A percentile compares a stretch with the other conserved stretches of the same genome.
phyloP scores from a whole-genome alignment of 805 yeast genomes.

The Cyberlindnera lachancei region DNA sequence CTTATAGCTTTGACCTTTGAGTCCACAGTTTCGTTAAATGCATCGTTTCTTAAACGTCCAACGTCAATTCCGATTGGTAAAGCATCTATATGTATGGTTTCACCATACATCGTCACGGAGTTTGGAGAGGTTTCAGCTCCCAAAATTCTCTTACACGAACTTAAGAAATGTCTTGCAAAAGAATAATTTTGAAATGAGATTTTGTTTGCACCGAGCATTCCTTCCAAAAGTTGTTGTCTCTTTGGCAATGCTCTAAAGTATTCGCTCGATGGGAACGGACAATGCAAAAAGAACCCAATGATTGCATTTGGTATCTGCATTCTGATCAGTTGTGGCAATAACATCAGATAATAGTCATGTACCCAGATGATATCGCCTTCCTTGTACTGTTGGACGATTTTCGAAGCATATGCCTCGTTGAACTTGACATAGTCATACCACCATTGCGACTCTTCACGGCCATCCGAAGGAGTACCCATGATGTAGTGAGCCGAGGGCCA shows the following conservation, averaged over 20 bases:
- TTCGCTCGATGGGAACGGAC: slow-evolving; percentile 95
- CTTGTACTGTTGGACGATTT: slow-evolving; percentile 60
- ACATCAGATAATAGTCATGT: slow-evolving; percentile 86
- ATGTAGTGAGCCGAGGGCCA: slow-evolving; percentile 97
- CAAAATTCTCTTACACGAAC: slow-evolving; percentile 80
- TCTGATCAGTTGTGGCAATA: slow-evolving; percentile 80
- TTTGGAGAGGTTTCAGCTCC: slow-evolving; percentile 54
- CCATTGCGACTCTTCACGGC: slow-evolving; percentile 68
- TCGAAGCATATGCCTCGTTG: slow-evolving; percentile 85
- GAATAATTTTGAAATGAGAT: slow-evolving; percentile 82
- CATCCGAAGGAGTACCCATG: slow-evolving; percentile 65
- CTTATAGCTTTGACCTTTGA: slow-evolving; percentile 59
- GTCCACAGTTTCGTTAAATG: slow-evolving; percentile 39
- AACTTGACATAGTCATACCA: slow-evolving; percentile 82
- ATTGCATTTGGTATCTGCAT: slow-evolving; percentile 71
- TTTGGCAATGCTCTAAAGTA: slow-evolving; percentile 85
- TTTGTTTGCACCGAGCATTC: slow-evolving; percentile 84
- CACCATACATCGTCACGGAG: slow-evolving; percentile 66
- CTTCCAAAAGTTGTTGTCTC: slow-evolving; percentile 76
- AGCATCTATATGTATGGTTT: slow-evolving; percentile 63
- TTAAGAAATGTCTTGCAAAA: slow-evolving; percentile 84
- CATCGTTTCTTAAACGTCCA: slow-evolving; percentile 53
- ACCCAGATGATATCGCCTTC: slow-evolving; percentile 94
- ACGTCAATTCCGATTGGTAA: slow-evolving; percentile 90
- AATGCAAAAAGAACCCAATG: slow-evolving; percentile 88